Conservation (phyloP, 2,329 filamentous ascomycete genomes). For the Colletotrichum sansevieriae region DNA sequence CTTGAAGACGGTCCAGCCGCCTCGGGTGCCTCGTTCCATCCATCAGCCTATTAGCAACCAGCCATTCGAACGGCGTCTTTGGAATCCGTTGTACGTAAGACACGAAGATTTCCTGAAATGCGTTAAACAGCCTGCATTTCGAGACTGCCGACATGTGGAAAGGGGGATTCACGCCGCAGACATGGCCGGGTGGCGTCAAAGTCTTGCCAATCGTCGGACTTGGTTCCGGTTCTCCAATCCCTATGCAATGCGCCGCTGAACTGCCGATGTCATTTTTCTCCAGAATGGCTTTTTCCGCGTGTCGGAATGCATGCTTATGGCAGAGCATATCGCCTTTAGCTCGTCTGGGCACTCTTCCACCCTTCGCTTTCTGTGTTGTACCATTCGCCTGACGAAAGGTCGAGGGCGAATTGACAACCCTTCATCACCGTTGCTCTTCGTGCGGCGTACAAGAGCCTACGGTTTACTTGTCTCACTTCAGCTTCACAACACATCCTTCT, state of each 20-base stretch:
- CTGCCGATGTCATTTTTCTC: constrained; percentile 20
- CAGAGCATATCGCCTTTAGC: constrained; percentile 6
- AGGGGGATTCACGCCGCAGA: constrained; percentile 1
- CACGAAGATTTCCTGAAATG: neutral
- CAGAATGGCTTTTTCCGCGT: neutral
- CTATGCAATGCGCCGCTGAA: constrained; percentile 10
- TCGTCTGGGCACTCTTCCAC: constrained; percentile 6
- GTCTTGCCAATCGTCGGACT: constrained; percentile 9
- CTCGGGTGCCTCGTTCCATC: neutral
- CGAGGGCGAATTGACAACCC: neutral
- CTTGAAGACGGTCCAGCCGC: constrained; percentile 9
- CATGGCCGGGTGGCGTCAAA: constrained; percentile 15
- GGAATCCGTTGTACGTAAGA: constrained; percentile 2
- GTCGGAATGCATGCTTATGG: constrained; percentile 22
- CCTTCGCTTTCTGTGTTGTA: neutral
- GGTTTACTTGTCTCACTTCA: constrained; percentile 19
- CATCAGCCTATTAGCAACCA: neutral
- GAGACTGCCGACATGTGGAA: neutral
- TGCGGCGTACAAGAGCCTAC: neutral
- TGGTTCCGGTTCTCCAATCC: constrained; percentile 26
- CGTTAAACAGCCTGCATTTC: neutral
- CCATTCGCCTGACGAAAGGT: neutral
- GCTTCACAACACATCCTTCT: constrained; percentile 17
- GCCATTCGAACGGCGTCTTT: constrained; percentile 10
- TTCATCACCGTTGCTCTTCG: neutral